Conservation (phyloP, 2,329 filamentous ascomycete genomes). For the Pleurostoma richardsiae region DNA sequence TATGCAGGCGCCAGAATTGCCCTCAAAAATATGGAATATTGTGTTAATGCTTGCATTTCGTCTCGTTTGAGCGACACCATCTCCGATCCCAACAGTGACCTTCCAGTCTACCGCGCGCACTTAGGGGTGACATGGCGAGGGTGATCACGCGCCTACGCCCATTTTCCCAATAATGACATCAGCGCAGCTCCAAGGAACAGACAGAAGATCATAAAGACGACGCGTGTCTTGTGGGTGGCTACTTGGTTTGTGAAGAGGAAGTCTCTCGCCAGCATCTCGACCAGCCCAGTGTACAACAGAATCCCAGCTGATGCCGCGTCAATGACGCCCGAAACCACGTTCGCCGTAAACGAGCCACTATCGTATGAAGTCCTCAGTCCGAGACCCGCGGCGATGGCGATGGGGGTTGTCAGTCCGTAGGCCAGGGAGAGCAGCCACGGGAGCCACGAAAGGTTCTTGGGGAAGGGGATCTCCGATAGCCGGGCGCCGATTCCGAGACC, state of each 20-base stretch:
- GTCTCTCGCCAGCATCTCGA: constrained; percentile 41
- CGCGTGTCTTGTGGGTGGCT: constrained; percentile 25
- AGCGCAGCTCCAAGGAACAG: constrained; percentile 32
- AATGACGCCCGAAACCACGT: constrained; percentile 36
- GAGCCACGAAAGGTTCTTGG: constrained; percentile 30
- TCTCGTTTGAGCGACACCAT: too few species aligned
- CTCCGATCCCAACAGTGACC: too few species aligned
- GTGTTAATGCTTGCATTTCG: too few species aligned
- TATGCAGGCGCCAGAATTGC: too few species aligned
- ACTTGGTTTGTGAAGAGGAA: constrained; percentile 40
- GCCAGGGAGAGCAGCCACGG: constrained; percentile 40
- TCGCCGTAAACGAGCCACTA: constrained; percentile 30
- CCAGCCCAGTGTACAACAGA: constrained; percentile 40
- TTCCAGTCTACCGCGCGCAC: too few species aligned
- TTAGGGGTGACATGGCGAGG: too few species aligned
- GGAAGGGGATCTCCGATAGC: constrained; percentile 50
- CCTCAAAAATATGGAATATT: too few species aligned
- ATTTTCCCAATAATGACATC: constrained; percentile 44
- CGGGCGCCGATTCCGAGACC: constrained; percentile 57
- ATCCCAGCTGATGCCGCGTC: constrained; percentile 41
- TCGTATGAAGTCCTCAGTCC: constrained; percentile 22
- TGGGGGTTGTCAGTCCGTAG: constrained; percentile 46
- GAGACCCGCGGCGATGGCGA: constrained; percentile 43
- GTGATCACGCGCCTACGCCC: constrained; percentile 25
- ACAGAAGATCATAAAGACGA: constrained; percentile 34